Percentiles rank a stretch among this genome's conserved stretches.
phyloP scores from a whole-genome alignment of 1,284 basidiomycete genomes.

The Melampsora larici-populina region DNA sequence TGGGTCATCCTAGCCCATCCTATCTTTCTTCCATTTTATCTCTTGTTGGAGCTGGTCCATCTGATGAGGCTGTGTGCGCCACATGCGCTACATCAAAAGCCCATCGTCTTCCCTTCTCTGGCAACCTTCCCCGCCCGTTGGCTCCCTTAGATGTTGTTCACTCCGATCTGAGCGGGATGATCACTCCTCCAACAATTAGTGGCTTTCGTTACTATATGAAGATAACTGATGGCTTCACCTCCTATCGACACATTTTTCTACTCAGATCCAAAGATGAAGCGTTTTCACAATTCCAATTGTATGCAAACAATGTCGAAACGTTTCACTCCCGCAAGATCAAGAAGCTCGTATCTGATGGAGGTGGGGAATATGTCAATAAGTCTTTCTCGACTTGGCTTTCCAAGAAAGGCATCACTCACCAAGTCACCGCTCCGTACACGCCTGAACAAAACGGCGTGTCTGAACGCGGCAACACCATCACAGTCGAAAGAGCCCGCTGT shows the following conservation, averaged over 20 bases:
- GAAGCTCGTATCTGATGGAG: neutral
- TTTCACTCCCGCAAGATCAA: neutral
- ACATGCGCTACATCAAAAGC: neutral
- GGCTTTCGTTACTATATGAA: neutral
- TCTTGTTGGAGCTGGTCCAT: too few relatives aligned
- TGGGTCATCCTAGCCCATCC: too few relatives aligned
- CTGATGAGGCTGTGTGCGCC: too few relatives aligned
- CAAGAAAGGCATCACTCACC: too few relatives aligned
- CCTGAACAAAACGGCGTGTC: too few relatives aligned
- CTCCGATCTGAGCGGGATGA: neutral
- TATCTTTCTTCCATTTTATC: too few relatives aligned
- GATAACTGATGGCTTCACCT: neutral
- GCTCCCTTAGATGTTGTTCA: neutral
- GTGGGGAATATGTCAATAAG: neutral
- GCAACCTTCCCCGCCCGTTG: neutral
- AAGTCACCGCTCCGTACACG: too few relatives aligned
- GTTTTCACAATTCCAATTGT: neutral
- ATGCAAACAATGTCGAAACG: neutral
- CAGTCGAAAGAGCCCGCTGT: too few relatives aligned
- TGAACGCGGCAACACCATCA: too few relatives aligned
- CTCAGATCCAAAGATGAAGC: too few relatives aligned
- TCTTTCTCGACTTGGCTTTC: too few relatives aligned
- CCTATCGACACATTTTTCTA: neutral
- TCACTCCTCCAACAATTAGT: neutral
- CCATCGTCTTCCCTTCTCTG: neutral